These are phyloP conservation scores for Boletellus sp. DNA, from an alignment of 768 basidiomycete genomes.

Conservation along the genomic window DNA sequence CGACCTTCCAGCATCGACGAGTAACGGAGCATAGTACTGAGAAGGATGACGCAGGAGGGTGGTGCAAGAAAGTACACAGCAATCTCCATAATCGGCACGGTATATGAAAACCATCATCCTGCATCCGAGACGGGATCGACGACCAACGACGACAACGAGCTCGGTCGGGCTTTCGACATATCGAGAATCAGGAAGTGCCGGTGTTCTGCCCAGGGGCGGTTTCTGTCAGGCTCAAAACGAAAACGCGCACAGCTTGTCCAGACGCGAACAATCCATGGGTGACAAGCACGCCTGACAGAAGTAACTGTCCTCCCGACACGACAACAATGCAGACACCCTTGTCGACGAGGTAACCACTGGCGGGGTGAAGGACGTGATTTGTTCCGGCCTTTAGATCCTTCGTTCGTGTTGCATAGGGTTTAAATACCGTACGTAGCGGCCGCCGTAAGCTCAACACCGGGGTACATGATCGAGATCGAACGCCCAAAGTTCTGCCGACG, in stretches of 20 bases:
- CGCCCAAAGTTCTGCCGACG: conserved; percentile 18
- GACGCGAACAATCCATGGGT: conserved; percentile 89
- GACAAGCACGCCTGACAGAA: conserved; percentile 85
- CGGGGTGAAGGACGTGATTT: conserved; percentile 85
- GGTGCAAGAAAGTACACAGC: no score
- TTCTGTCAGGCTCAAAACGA: conserved; percentile 46
- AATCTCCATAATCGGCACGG: no score
- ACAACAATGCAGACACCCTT: conserved; percentile 83
- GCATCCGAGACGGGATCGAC: conserved; percentile 25
- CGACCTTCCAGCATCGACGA: no score
- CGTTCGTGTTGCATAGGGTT: conserved; percentile 62
- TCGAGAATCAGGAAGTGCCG: conserved; percentile 20
- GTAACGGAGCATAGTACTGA: no score
- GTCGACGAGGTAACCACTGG: conserved; percentile 87
- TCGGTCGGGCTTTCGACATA: conserved; percentile 27
- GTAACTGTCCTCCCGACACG: conserved; percentile 75
- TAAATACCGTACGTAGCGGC: conserved; percentile 88
- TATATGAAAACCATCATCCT: conserved; percentile 32
- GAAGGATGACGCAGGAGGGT: no score
- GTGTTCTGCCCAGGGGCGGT: conserved; percentile 23
- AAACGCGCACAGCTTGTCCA: conserved; percentile 88
- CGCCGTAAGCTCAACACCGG: conserved; percentile 32
- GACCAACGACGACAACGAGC: conserved; percentile 31
- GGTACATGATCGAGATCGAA: conserved; percentile 26
- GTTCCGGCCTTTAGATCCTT: conserved; percentile 95